A percentile compares a stretch with the other conserved stretches of the same genome.
Evolutionary conservation across 2,329 filamentous ascomycete species (phyloP).

Genomic region (Sclerotinia sclerotiorum): DNA sequence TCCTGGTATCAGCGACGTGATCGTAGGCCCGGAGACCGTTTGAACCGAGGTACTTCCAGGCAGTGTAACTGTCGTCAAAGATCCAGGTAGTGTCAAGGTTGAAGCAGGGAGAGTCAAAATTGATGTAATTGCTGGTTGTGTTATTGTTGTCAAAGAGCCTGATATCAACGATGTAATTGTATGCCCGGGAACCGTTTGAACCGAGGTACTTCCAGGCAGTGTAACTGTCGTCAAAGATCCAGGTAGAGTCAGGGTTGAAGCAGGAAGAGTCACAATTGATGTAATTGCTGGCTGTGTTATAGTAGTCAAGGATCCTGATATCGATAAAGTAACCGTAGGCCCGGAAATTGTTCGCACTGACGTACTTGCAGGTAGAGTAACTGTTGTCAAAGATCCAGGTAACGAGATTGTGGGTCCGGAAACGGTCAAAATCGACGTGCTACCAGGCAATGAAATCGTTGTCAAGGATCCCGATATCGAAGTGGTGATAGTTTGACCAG

Average conservation of each 20-base stretch:
- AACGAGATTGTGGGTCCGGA: constrained; percentile 8
- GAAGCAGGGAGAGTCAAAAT: constrained; percentile 1
- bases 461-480: constrained; percentile 24
- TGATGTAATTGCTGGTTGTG: constrained; percentile 21
- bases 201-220: neutral
- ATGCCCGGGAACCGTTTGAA: neutral
- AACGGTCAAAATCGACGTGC: constrained; percentile 5
- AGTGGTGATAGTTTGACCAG: constrained; percentile 19
- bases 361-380: neutral
- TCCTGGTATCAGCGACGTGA: too few relatives aligned
- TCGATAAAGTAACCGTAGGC: neutral
- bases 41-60: too few relatives aligned
- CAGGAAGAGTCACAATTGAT: constrained; percentile 5
- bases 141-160: constrained; percentile 25
- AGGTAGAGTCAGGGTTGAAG: constrained; percentile 4
- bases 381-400: constrained; percentile 2
- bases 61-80: too few relatives aligned
- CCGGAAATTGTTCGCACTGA: too few relatives aligned
- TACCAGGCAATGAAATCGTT: neutral
- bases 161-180: constrained; percentile 7
- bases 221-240: neutral
- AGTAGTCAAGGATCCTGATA: constrained; percentile 25
- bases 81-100: neutral
- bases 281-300: constrained; percentile 22
- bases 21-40: too few relatives aligned